Evolutionary conservation across 2,329 filamentous ascomycete genomes (phyloP), one percentile per base, ranked within the genome.

Genomic region (Thielaviopsis ethacetica): DNA sequence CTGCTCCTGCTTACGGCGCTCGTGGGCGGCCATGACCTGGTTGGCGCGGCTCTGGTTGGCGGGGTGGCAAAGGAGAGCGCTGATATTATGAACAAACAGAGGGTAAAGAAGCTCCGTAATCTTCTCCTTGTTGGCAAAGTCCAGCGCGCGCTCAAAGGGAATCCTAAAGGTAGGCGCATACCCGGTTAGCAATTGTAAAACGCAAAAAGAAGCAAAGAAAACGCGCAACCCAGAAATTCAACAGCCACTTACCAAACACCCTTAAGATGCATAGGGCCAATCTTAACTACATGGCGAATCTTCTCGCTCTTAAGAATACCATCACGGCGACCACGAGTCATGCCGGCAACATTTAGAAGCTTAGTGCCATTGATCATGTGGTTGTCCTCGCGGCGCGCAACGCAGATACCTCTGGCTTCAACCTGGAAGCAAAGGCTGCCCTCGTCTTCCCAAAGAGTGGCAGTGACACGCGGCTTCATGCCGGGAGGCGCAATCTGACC

Each of bases 311-410:
- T 98, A 61, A 98, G 73, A 65, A 98, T 97, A 54, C 93, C 93
- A 68, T 98, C 93, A 67, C 93, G 82, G 64, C 93, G 85, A 59
- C 93, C 93, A 70, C 93, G 82, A 15, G 93, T 98, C 93, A 98
- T 98, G 13, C 93, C 91, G 56, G 93, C 93, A 57, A 98, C 93
- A 65, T 98, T 98, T 60, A 97, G 75, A 60, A 98, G 76, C 71
- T 97, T 98, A 0, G 93, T 98, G 19, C 93, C 93, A 67, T 97
- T 98, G 71, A 98, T 96, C 88, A 98, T 96, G 73, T 95, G 89
- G 72, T 96, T 97, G 67, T 96, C 91, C 81, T 97, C 91, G 69
- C 93, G 80, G 64, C 93, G 82, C 57, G 91, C 91, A 60, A 97
- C 93, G 70, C 93, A 98, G 57, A 98, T 91, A 54, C 91, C 91